Evolutionary conservation across 352 stramenopile genomes (phyloP).

Genomic region (Plasmopara muralis): DNA sequence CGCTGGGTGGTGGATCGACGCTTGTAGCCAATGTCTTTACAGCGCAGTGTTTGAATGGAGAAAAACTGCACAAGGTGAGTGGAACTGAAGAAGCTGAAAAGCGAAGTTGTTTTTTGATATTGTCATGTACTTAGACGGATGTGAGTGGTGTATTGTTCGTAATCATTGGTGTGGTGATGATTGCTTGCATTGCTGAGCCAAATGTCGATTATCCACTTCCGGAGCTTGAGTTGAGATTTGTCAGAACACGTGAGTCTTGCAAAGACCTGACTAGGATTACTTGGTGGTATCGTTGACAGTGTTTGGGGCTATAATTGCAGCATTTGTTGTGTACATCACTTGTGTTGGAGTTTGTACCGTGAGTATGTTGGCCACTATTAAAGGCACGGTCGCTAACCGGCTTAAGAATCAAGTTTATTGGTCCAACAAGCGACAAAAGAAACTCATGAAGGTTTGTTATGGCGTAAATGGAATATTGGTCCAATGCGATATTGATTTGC

Average conservation of each 20-base stretch:
- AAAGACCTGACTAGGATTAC: neutral
- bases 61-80: slow-evolving; percentile 55
- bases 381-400: slow-evolving; percentile 75
- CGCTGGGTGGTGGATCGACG: slow-evolving; percentile 77
- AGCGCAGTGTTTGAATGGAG: slow-evolving; percentile 78
- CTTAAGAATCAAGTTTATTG: slow-evolving; percentile 82
- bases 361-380: slow-evolving; percentile 85
- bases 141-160: slow-evolving; percentile 80
- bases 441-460: slow-evolving; percentile 54
- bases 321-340: slow-evolving; percentile 76
- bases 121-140: slow-evolving; percentile 48
- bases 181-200: slow-evolving; percentile 79
- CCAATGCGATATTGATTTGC: neutral
- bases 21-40: slow-evolving; percentile 86
- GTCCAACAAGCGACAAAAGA: slow-evolving; percentile 75
- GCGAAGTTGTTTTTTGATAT: neutral
- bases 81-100: neutral
- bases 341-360: slow-evolving; percentile 64
- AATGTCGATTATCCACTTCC: slow-evolving; percentile 83
- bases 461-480: neutral
- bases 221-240: slow-evolving; percentile 78
- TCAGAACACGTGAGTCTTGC: slow-evolving; percentile 42
- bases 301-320: slow-evolving; percentile 16
- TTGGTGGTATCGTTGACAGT: neutral
- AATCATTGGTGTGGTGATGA: slow-evolving; percentile 80